Percentiles rank a stretch among this genome's conserved stretches.
These are phyloP conservation scores for Starmerella vaccinii DNA, from an alignment of 805 yeast species.

Conservation along the genomic window DNA sequence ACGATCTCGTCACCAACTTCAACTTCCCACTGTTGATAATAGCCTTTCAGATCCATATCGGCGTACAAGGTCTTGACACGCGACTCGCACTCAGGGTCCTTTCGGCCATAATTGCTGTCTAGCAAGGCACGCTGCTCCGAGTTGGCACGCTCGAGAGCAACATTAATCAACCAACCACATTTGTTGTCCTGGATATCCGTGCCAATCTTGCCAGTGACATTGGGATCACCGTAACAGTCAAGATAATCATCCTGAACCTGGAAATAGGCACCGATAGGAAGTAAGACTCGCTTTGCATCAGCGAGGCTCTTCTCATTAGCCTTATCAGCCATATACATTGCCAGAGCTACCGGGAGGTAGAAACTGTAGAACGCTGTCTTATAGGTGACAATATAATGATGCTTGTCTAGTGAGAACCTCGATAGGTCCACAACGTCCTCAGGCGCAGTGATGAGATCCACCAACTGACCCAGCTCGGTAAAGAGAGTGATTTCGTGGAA, in stretches of 20 bases:
- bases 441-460: constrained; percentile 94
- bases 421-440: constrained; percentile 84
- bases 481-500: constrained; percentile 97
- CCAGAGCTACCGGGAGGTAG: constrained; percentile 93
- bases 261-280: constrained; percentile 96
- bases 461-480: constrained; percentile 92
- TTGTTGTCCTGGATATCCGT: constrained; percentile 97
- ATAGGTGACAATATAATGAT: constrained; percentile 88
- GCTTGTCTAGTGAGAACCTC: constrained; percentile 79
- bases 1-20: constrained; percentile 53
- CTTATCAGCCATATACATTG: constrained; percentile 86
- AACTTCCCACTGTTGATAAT: constrained; percentile 79
- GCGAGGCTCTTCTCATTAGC: constrained; percentile 60
- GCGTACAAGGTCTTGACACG: constrained; percentile 61
- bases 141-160: constrained; percentile 68
- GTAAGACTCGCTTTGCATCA: constrained; percentile 77
- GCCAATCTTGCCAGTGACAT: constrained; percentile 95
- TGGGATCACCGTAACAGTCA: constrained; percentile 96
- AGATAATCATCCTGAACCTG: constrained; percentile 97
- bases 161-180: constrained; percentile 95
- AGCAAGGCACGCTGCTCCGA: constrained; percentile 73
- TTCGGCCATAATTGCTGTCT: constrained; percentile 85
- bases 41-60: constrained; percentile 59
- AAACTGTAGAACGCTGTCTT: constrained; percentile 97
- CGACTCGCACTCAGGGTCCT: constrained; percentile 57